phyloP scores from a whole-genome alignment of 305 asterid species.

The Salvia sclarea region DNA sequence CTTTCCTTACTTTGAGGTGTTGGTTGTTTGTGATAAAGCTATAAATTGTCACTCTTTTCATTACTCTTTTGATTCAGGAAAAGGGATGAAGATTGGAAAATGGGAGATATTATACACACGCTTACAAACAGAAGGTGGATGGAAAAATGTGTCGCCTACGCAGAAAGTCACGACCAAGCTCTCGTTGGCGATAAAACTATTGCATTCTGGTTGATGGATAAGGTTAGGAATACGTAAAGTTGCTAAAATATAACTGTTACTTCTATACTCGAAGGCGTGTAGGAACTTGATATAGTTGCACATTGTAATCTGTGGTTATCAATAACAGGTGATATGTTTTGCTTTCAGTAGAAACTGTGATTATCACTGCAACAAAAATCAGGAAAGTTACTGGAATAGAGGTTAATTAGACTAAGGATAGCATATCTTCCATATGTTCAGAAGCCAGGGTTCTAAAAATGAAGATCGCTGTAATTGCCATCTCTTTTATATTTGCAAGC shows the following conservation, averaged over 20 bases:
- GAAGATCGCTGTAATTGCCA: conserved; percentile 3
- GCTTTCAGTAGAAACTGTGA: background rate
- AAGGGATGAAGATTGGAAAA: conserved; percentile 96
- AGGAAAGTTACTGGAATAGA: conserved; percentile 16
- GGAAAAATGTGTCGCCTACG: conserved; percentile 90
- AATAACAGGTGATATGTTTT: background rate
- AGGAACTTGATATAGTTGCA: conserved; percentile 3
- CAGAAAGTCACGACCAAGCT: conserved; percentile 99
- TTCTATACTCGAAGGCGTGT: conserved; percentile 12
- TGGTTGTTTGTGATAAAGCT: conserved; percentile 19
- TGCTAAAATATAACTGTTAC: conserved; percentile 1
- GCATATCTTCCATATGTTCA: conserved; percentile 17
- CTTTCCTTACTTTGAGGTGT: background rate
- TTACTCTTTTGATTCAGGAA: conserved; percentile 52
- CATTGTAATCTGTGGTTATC: conserved; percentile 15
- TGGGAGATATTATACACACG: conserved; percentile 87
- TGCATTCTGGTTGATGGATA: conserved; percentile 99
- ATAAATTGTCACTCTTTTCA: conserved; percentile 22
- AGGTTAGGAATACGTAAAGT: conserved; percentile 52
- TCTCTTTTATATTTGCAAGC: background rate
- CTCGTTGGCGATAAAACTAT: conserved; percentile 97
- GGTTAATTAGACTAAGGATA: background rate
- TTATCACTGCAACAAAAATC: background rate
- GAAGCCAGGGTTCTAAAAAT: conserved; percentile 6
- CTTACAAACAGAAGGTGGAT: conserved; percentile 95